Conservation (phyloP, 306 rosid genomes). For the Arachis hypogaea region DNA sequence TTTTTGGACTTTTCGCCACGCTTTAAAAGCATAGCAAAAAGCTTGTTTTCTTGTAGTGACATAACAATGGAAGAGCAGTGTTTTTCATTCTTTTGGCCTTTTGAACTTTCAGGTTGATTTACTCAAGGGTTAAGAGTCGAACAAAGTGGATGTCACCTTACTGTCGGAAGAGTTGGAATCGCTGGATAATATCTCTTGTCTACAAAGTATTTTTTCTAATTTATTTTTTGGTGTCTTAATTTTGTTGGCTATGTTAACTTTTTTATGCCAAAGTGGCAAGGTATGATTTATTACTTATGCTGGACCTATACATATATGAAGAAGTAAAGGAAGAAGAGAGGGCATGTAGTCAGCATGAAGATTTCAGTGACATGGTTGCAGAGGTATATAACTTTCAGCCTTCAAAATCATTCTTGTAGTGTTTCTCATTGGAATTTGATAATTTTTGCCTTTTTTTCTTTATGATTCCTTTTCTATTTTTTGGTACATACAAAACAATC, state of each 20-base stretch:
- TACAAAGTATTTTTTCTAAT: slow-evolving; percentile 55
- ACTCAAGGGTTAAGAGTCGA: slow-evolving; percentile 90
- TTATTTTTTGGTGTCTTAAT: not conserved
- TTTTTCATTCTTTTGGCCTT: slow-evolving; percentile 30
- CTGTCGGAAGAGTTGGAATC: slow-evolving; percentile 93
- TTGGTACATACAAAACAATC: slow-evolving; percentile 68
- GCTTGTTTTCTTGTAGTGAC: not conserved
- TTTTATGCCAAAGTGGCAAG: not conserved
- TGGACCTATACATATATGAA: slow-evolving; percentile 66
- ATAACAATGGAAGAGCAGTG: slow-evolving; percentile 3
- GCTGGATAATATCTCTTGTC: slow-evolving; percentile 87
- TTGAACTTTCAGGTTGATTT: slow-evolving; percentile 76
- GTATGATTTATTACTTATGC: slow-evolving; percentile 21
- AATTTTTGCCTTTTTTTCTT: no score
- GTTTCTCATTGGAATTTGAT: no score
- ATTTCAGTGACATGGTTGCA: slow-evolving; percentile 99
- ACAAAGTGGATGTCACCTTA: slow-evolving; percentile 90
- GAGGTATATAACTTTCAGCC: slow-evolving; percentile 59
- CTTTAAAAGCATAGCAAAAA: no score
- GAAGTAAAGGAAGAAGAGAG: slow-evolving; percentile 99
- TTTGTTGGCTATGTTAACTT: not conserved
- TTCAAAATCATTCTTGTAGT: not conserved
- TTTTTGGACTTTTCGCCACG: no score
- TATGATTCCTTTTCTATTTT: slow-evolving; percentile 59
- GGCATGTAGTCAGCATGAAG: slow-evolving; percentile 91